These are phyloP conservation scores for Alisma plantagoaquatica DNA, from an alignment of 106 monocot genomes.

Conservation along the genomic window DNA sequence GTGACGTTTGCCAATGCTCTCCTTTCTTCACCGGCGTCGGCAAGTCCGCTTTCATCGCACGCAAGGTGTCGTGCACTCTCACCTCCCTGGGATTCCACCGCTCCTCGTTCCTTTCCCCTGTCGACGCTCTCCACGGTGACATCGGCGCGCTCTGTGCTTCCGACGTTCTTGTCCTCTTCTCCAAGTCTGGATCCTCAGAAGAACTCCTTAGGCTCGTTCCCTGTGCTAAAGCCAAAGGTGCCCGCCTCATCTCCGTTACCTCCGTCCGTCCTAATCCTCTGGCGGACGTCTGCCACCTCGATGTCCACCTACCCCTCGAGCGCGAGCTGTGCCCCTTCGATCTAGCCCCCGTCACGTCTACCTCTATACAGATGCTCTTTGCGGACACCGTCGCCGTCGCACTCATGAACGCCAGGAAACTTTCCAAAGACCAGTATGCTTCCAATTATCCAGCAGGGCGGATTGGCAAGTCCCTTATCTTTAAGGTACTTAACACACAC, in stretches of 20 bases:
- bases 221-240: constrained; percentile 69
- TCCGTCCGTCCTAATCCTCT: constrained; percentile 42
- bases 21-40: constrained; percentile 83
- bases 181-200: constrained; percentile 82
- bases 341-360: constrained; percentile 71
- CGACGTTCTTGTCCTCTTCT: constrained; percentile 64
- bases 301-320: constrained; percentile 56
- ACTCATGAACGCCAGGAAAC: constrained; percentile 41
- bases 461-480: constrained; percentile 87
- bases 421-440: constrained; percentile 62
- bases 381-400: constrained; percentile 64
- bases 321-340: constrained; percentile 71
- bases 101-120: constrained; percentile 54
- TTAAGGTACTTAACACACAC: constrained; percentile 65
- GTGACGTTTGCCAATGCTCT: constrained; percentile 44
- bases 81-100: constrained; percentile 68
- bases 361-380: constrained; percentile 68
- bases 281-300: constrained; percentile 36
- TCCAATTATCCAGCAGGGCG: constrained; percentile 71
- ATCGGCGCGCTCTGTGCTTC: constrained; percentile 48
- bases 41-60: constrained; percentile 74
- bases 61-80: constrained; percentile 60
- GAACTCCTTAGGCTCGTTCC: constrained; percentile 63
- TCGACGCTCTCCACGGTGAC: constrained; percentile 91
- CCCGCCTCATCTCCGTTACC: constrained; percentile 52